These are phyloP conservation scores for Tagetes erecta DNA, from an alignment of 129 eudicot species.

Conservation along the genomic window DNA sequence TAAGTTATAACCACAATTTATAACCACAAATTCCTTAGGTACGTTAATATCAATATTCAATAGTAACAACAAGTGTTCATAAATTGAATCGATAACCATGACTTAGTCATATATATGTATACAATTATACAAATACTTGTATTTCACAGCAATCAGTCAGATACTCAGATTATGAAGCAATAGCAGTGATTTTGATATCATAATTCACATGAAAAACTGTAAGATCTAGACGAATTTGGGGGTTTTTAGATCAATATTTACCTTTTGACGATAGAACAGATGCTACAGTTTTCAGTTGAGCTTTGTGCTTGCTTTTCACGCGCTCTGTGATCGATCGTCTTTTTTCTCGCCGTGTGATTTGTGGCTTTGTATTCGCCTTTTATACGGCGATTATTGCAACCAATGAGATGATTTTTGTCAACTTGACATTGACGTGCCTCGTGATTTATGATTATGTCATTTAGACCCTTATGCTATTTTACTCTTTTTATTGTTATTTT, in stretches of 20 bases:
- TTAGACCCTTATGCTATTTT: too few species aligned
- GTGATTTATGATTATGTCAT: too few species aligned
- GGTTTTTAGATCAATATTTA: slow-evolving; percentile 15
- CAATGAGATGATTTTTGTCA: slow-evolving; percentile 3
- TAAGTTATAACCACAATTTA: not conserved
- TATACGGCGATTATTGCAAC: slow-evolving; percentile 23
- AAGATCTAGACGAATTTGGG: slow-evolving; percentile 7
- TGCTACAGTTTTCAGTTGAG: not conserved
- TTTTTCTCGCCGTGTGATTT: not conserved
- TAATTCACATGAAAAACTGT: slow-evolving; percentile 8
- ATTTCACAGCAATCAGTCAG: slow-evolving; percentile 1
- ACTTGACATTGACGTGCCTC: too few species aligned
- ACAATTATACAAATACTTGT: not conserved
- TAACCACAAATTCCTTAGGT: slow-evolving; percentile 3
- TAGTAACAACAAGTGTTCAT: not conserved
- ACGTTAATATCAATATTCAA: not conserved
- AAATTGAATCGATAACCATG: not conserved
- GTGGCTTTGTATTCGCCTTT: slow-evolving; percentile 10
- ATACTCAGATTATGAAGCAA: slow-evolving; percentile 10
- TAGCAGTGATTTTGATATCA: slow-evolving; percentile 19
- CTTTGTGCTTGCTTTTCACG: slow-evolving; percentile 30
- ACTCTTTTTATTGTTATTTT: too few species aligned
- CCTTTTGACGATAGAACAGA: slow-evolving; percentile 18
- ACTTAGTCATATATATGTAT: not conserved
- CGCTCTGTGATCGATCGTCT: slow-evolving; percentile 28